These are phyloP conservation scores for Metschnikowia lochheadii DNA, from an alignment of 805 yeast species.

Conservation along the genomic window DNA sequence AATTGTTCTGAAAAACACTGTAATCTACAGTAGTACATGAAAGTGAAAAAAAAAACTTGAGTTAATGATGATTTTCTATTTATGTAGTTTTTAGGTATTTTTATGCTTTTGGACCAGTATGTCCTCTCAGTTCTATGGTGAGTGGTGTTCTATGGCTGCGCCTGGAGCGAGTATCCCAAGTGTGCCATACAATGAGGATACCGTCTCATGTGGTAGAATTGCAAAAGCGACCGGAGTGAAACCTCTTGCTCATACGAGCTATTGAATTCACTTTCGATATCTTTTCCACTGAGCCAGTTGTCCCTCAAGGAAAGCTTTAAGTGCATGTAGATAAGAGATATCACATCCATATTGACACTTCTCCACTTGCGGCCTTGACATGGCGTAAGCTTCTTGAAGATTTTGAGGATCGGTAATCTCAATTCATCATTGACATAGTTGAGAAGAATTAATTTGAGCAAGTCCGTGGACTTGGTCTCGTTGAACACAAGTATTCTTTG, in stretches of 20 bases:
- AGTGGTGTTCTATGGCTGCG: background rate
- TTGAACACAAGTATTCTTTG: constrained; percentile 66
- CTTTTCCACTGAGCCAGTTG: constrained; percentile 83
- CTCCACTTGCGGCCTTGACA: constrained; percentile 95
- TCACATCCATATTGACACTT: constrained; percentile 85
- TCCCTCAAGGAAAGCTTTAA: constrained; percentile 70
- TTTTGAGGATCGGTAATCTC: constrained; percentile 66
- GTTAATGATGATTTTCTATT: too few relatives aligned
- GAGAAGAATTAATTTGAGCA: constrained; percentile 52
- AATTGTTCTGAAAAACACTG: too few relatives aligned
- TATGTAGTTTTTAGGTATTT: background rate
- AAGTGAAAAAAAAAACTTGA: too few relatives aligned
- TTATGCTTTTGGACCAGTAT: background rate
- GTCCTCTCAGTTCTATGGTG: background rate
- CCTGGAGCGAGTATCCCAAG: constrained; percentile 45
- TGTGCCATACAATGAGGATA: constrained; percentile 50
- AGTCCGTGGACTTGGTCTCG: constrained; percentile 60
- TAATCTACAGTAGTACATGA: background rate
- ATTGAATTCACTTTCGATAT: constrained; percentile 67
- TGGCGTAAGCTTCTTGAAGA: constrained; percentile 77
- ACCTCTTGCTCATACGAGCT: constrained; percentile 83
- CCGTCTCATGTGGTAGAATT: constrained; percentile 64
- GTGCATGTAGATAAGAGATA: constrained; percentile 79
- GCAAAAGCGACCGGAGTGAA: constrained; percentile 73
- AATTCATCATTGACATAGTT: constrained; percentile 57